These are phyloP conservation scores for Brassica rapa DNA, from an alignment of 345 rosid genomes.

Conservation along the genomic window DNA sequence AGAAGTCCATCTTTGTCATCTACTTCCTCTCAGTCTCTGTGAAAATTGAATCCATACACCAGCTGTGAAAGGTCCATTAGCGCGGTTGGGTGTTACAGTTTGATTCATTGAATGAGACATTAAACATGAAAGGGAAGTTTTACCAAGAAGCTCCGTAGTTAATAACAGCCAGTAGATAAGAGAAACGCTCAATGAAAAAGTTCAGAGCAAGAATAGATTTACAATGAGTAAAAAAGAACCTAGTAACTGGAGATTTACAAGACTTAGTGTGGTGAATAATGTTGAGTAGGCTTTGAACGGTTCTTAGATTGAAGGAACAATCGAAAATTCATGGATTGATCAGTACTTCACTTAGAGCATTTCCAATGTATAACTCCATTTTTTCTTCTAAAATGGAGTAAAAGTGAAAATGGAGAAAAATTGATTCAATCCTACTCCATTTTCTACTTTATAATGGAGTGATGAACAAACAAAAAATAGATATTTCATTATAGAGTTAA, in stretches of 20 bases:
- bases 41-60: slow-evolving; percentile 57
- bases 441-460: no score
- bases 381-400: no score
- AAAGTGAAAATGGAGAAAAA: no score
- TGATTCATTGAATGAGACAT: background rate
- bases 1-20: slow-evolving; percentile 19
- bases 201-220: background rate
- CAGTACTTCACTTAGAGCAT: no score
- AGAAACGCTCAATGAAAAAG: background rate
- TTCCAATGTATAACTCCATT: no score
- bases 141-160: background rate
- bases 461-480: no score
- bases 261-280: background rate
- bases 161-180: background rate
- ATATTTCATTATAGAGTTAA: no score
- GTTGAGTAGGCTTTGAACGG: background rate
- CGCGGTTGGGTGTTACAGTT: background rate
- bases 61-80: no score
- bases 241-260: background rate
- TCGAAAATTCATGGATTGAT: no score
- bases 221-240: background rate
- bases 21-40: background rate
- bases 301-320: background rate
- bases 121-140: background rate
- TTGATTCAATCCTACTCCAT: no score